These are phyloP conservation scores for Syzygium oleosum DNA, from an alignment of 345 rosid genomes.

Conservation along the genomic window DNA sequence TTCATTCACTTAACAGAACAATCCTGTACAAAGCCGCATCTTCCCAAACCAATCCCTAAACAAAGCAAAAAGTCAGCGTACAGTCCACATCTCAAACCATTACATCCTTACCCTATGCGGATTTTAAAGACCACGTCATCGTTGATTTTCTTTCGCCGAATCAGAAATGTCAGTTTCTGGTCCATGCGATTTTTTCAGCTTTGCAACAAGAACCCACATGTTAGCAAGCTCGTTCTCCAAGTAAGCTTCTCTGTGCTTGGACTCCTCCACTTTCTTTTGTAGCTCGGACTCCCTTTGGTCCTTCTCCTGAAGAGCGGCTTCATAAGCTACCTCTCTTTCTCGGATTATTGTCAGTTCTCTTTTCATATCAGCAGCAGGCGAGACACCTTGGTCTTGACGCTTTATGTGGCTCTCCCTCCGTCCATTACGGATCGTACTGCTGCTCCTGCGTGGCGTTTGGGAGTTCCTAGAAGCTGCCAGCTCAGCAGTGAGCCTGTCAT, in stretches of 20 bases:
- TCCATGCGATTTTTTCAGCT: conserved; percentile 65
- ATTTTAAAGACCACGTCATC: not conserved
- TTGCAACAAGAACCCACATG: conserved; percentile 99
- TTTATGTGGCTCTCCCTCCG: conserved; percentile 51
- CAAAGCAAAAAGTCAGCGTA: not conserved
- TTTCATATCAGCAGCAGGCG: conserved; percentile 52
- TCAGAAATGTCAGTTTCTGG: conserved; percentile 35
- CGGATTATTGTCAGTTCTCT: conserved; percentile 68
- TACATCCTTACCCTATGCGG: not conserved
- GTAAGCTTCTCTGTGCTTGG: conserved; percentile 94
- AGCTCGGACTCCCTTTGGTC: conserved; percentile 79
- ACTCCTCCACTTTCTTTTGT: conserved; percentile 72
- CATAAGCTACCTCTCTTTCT: conserved; percentile 81
- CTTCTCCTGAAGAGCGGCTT: conserved; percentile 70
- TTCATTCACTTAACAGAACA: not conserved
- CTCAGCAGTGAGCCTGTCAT: conserved; percentile 71
- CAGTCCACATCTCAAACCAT: not conserved
- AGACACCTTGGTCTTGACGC: conserved; percentile 55
- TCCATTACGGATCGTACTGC: conserved; percentile 46
- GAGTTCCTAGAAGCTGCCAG: conserved; percentile 54
- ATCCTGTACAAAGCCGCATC: not conserved
- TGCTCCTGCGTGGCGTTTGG: conserved; percentile 44
- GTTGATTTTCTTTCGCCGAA: conserved; percentile 16
- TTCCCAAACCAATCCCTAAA: not conserved
- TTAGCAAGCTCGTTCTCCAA: conserved; percentile 96